Evolutionary conservation across 2,329 filamentous ascomycete species (phyloP), one percentile per base, ranked within the genome.

Genomic region (Teratosphaeria gauchensis): DNA sequence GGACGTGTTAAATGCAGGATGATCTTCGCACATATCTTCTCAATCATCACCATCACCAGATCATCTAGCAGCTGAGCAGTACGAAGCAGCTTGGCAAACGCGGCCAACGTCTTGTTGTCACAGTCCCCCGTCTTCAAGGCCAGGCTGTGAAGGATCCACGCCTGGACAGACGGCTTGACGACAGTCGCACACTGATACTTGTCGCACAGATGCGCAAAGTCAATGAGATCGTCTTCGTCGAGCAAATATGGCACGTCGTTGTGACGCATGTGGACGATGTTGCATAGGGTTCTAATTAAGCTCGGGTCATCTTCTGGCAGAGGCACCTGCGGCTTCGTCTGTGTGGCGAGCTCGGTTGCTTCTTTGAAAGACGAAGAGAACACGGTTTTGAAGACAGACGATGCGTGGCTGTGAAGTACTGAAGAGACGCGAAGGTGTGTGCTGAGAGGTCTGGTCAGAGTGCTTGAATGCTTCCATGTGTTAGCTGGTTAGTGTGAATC

Each of bases 351-450:
- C 30, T 56, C 14, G 28, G 16, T 48, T 1, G 53, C 55, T 31
- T 59, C 58, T 53, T 32, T 35, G 54, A 55, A 59, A 3, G 14
- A 19, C 11, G 55, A 52, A 12, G 53, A 55, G 57, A 64, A 55
- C 4, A 66, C 55, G 11, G 58, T 56, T 42, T 64, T 64, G 61
- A 68, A 68, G 46, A 66, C 62, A 7, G 65, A 54, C 12, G 66
- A 68, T 9, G 62, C 58, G 52, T 65, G 59, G 59, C 59, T 60
- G 21, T 69, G 58, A 21, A 60, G 60, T 33, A 54, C 32, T 12
- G 56, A 59, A 21, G 53, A 58, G 1, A 59, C 58, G n/a, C 56
- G 59, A 21, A 61, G 16, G 19, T 46, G 38, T 19, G 12, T 19
- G 38, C 38, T 46, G 16, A 46, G 38, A n/a, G 9, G 33, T n/a